Conservation (phyloP, 2,329 filamentous ascomycete species). For the Trichoderma simmonsii region DNA sequence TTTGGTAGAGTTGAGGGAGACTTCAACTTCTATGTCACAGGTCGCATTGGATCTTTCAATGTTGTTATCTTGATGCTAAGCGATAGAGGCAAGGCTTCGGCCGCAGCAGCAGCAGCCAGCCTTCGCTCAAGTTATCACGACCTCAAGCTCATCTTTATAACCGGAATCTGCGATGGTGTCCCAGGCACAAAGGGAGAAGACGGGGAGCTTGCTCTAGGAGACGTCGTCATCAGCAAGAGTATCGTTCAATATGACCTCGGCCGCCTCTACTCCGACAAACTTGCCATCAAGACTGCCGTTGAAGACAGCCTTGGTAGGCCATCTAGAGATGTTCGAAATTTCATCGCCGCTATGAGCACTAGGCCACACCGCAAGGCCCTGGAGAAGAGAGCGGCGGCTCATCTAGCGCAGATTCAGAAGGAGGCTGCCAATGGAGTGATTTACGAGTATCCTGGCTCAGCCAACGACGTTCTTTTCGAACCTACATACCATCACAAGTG, state of each 20-base stretch:
- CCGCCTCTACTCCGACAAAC: not conserved
- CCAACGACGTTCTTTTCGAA: not conserved
- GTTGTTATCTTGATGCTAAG: not conserved
- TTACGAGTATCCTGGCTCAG: not conserved
- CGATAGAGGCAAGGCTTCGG: not conserved
- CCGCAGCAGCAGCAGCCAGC: not conserved
- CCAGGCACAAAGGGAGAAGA: not conserved
- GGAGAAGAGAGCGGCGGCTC: not conserved
- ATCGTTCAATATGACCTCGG: not conserved
- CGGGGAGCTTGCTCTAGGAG: not conserved
- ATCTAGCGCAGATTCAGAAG: not conserved
- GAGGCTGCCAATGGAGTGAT: not conserved
- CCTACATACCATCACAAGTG: not conserved
- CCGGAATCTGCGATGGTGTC: not conserved
- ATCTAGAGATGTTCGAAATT: not conserved
- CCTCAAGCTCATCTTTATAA: not conserved
- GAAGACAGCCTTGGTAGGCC: not conserved
- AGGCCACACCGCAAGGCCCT: not conserved
- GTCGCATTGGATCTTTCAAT: not conserved
- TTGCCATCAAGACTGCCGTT: not conserved
- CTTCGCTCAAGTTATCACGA: not conserved
- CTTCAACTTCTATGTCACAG: not conserved
- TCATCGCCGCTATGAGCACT: not conserved
- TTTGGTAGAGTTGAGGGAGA: too few relatives aligned
- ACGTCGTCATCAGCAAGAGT: not conserved